Evolutionary conservation across 2,329 filamentous ascomycete species (phyloP).

Genomic region (Pseudopithomyces chartarum): DNA sequence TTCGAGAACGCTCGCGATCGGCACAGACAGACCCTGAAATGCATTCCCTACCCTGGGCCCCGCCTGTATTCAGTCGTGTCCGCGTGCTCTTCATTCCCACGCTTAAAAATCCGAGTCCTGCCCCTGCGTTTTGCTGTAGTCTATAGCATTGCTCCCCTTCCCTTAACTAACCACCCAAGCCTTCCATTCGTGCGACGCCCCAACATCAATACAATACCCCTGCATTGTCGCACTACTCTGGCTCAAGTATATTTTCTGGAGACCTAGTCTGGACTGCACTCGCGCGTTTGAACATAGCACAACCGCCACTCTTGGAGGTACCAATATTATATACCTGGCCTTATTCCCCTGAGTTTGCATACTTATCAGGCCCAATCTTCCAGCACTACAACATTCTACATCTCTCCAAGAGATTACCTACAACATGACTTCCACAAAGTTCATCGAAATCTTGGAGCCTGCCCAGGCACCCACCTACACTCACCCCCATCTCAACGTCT

Average conservation of each 20-base stretch:
- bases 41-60: slow-evolving; percentile 12
- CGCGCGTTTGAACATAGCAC: neutral
- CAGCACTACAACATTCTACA: neutral
- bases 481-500: slow-evolving; percentile 47
- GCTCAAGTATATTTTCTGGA: slow-evolving; percentile 4
- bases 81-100: slow-evolving; percentile 18
- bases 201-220: neutral
- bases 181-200: slow-evolving; percentile 12
- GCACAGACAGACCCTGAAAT: slow-evolving; percentile 19
- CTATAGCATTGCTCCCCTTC: slow-evolving; percentile 1
- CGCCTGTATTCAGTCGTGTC: slow-evolving; percentile 13
- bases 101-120: slow-evolving; percentile 27
- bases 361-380: neutral
- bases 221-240: slow-evolving; percentile 9
- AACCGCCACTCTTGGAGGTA: neutral
- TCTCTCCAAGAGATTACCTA: neutral
- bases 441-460: slow-evolving; percentile 45
- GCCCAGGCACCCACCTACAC: slow-evolving; percentile 39
- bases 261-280: slow-evolving; percentile 14
- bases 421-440: slow-evolving; percentile 41
- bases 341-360: slow-evolving; percentile 7
- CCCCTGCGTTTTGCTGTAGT: slow-evolving; percentile 13
- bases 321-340: slow-evolving; percentile 7
- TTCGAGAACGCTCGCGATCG: slow-evolving; percentile 26
- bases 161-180: slow-evolving; percentile 10